Base-by-base conservation (phyloP, 352 stramenopile species). In the Globisporangium nagaii region DNA sequence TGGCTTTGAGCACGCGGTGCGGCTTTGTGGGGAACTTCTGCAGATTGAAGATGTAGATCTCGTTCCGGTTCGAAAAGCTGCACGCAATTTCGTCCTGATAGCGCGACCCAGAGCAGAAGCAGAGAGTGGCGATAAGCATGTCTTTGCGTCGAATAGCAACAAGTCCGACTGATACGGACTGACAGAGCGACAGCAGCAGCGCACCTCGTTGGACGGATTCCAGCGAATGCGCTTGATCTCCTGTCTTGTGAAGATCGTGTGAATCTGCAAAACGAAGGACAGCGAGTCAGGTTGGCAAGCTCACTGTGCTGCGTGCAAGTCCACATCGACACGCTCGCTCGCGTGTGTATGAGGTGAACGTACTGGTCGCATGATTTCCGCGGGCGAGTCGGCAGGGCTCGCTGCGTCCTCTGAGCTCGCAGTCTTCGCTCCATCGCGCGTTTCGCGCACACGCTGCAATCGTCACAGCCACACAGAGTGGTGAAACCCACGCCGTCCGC, bases 141-240 rank as follows among this genome's bases (percentile, higher is more conserved):
- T 43, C 27, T 56, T 9, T 36, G 27, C n/a, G n/a, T n/a, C n/a
- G n/a, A n/a, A n/a, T n/a, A n/a, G n/a, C n/a, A n/a, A n/a, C n/a
- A n/a, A n/a, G n/a, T n/a, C n/a, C n/a, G n/a, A n/a, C n/a, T n/a
- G n/a, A n/a, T n/a, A n/a, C n/a, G n/a, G n/a, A n/a, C n/a, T n/a
- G n/a, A n/a, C n/a, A n/a, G n/a, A n/a, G n/a, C n/a, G n/a, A n/a
- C n/a, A n/a, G n/a, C n/a, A 35, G 4, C 7, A 30, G 1, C 34
- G 28, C 43, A 87, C 81, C 63, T 90, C 65, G 27, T 90, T 86
- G 2, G 63, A 56, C 4, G 82, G 79, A 32, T 93, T 90, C 82
- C 82, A 93, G 7, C 75, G 73, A 59, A 93, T 85, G 32, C 77
- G 67, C 53, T 84, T 76, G 19, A 93, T 66, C 56, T 90, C 79